Evolutionary conservation across 2,329 filamentous ascomycete species (phyloP).

Genomic region (Ophiostoma ulmi): DNA sequence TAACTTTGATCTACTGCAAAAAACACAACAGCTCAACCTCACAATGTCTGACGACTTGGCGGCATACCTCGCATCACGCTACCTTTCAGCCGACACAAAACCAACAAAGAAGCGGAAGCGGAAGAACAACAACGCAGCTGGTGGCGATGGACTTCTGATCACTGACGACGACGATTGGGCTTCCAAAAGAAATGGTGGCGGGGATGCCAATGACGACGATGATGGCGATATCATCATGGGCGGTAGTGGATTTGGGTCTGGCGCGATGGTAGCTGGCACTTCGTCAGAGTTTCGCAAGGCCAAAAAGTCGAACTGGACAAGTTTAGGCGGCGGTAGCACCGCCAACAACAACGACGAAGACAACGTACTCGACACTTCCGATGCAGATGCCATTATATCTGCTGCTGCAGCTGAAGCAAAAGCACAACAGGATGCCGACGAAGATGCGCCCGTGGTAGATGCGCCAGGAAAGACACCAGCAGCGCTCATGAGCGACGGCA

Average conservation of each 20-base stretch:
- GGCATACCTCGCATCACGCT: slow-evolving; percentile 85
- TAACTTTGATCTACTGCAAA: background rate
- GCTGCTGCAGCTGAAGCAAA: slow-evolving; percentile 63
- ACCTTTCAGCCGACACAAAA: slow-evolving; percentile 65
- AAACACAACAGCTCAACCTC: background rate
- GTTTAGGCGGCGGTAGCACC: slow-evolving; percentile 48
- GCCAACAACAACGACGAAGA: slow-evolving; percentile 24
- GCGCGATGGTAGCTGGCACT: slow-evolving; percentile 46
- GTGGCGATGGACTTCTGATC: slow-evolving; percentile 51
- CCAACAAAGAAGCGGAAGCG: slow-evolving; percentile 60
- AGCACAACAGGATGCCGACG: slow-evolving; percentile 45
- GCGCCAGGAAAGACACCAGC: slow-evolving; percentile 38
- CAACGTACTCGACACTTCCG: slow-evolving; percentile 29
- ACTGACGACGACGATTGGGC: slow-evolving; percentile 58
- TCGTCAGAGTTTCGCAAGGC: slow-evolving; percentile 63
- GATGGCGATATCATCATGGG: slow-evolving; percentile 38
- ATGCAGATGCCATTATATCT: slow-evolving; percentile 67
- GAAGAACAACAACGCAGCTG: slow-evolving; percentile 42
- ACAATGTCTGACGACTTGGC: slow-evolving; percentile 60
- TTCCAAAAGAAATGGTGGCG: slow-evolving; percentile 41
- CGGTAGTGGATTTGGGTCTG: slow-evolving; percentile 25
- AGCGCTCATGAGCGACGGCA: slow-evolving; percentile 78
- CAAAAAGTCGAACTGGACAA: slow-evolving; percentile 79
- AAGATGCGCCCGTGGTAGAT: slow-evolving; percentile 47
- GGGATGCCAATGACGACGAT: slow-evolving; percentile 31